Conservation (phyloP, 2,329 filamentous ascomycete species). For the Clarireedia monteithiana region DNA sequence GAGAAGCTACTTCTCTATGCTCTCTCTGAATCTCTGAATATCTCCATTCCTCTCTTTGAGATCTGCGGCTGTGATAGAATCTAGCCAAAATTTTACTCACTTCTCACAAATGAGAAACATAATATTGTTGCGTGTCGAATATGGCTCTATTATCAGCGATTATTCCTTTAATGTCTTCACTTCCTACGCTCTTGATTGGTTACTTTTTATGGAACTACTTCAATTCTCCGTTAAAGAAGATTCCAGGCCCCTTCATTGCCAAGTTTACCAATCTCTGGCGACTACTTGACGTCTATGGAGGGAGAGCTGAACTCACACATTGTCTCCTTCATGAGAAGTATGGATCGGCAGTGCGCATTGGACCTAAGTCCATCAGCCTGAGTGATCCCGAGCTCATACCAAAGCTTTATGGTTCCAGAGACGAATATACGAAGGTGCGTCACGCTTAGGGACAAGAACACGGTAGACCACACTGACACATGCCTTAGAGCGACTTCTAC, state of each 20-base stretch:
- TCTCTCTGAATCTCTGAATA: no score
- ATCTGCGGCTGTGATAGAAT: no score
- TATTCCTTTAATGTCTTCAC: no score
- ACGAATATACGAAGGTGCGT: constrained; percentile 18
- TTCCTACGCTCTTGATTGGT: neutral
- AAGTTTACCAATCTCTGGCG: constrained; percentile 26
- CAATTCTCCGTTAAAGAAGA: constrained; percentile 12
- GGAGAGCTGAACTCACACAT: constrained; percentile 14
- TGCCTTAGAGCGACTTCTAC: constrained; percentile 19
- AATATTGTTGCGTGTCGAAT: no score
- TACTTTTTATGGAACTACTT: constrained; percentile 7
- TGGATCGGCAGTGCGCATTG: constrained; percentile 20
- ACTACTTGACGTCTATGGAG: constrained; percentile 15
- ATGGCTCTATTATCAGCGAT: no score
- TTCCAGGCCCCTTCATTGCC: constrained; percentile 25
- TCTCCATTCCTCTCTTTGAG: no score
- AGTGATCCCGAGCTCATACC: constrained; percentile 16
- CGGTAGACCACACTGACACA: no score
- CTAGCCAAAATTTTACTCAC: no score
- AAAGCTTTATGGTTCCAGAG: constrained; percentile 15
- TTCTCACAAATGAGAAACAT: no score
- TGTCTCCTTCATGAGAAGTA: constrained; percentile 18
- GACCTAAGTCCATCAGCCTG: constrained; percentile 23
- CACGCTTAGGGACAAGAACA: no score
- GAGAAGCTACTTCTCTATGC: no score